phyloP scores from a whole-genome alignment of 139 green algal genomes.

The Tetraselmis striata region DNA sequence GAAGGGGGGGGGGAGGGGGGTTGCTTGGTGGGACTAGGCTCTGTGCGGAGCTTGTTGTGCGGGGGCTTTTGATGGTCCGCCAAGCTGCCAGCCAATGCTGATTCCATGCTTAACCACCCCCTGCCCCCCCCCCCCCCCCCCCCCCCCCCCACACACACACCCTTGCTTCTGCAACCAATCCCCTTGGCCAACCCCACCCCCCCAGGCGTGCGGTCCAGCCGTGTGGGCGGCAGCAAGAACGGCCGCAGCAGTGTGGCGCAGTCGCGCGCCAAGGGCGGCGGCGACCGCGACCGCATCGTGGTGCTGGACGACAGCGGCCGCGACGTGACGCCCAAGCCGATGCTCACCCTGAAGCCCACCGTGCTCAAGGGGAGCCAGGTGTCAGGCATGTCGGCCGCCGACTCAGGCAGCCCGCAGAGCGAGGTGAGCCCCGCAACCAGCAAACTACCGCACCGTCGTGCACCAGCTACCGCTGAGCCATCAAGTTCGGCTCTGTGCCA shows the following conservation, averaged over 20 bases:
- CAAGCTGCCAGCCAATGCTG: no score
- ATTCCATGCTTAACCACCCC: no score
- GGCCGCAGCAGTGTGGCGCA: not conserved
- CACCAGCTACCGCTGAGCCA: no score
- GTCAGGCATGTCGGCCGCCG: not conserved
- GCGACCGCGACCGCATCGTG: not conserved
- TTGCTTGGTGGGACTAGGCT: no score
- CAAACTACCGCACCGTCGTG: no score
- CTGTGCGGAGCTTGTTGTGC: no score
- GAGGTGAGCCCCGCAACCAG: not conserved
- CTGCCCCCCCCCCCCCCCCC: no score
- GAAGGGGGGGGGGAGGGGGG: no score
- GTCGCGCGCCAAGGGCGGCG: not conserved
- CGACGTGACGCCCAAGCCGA: conserved; percentile 60
- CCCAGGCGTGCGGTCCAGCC: not conserved
- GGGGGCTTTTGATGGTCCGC: no score
- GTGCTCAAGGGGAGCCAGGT: conserved; percentile 14
- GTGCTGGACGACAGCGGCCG: conserved; percentile 43
- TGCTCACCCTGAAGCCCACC: conserved; percentile 28
- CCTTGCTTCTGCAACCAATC: no score
- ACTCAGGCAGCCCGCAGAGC: not conserved
- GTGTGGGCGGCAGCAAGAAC: not conserved
- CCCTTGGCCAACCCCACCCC: not conserved
- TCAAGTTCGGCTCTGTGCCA: no score
- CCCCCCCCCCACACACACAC: no score